Percentiles rank a stretch among this genome's conserved stretches.
phyloP scores from a whole-genome alignment of 768 basidiomycete species.

The Cystofilobasidium macerans region DNA sequence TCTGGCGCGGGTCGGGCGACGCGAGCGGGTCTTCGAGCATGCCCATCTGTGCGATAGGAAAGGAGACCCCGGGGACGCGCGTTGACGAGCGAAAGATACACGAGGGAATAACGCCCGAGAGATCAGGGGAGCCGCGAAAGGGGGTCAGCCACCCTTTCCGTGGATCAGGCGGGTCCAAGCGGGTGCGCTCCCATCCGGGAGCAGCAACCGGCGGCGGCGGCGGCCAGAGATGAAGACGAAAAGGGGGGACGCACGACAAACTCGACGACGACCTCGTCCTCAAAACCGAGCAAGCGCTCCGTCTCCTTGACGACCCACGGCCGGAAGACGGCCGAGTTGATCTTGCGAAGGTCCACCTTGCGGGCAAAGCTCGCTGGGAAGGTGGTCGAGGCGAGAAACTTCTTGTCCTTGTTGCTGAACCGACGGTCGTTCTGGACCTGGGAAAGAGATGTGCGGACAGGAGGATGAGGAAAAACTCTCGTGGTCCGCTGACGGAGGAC shows the following conservation, averaged over 20 bases:
- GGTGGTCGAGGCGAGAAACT: slow-evolving; percentile 76
- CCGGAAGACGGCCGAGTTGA: slow-evolving; percentile 79
- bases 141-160: too few relatives aligned
- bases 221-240: background rate
- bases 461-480: background rate
- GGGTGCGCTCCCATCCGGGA: too few relatives aligned
- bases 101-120: background rate
- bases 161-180: too few relatives aligned
- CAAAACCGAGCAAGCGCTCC: slow-evolving; percentile 77
- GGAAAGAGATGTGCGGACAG: background rate
- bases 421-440: slow-evolving; percentile 57
- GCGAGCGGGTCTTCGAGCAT: slow-evolving; percentile 67
- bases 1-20: slow-evolving; percentile 80
- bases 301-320: slow-evolving; percentile 95
- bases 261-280: slow-evolving; percentile 94
- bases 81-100: background rate
- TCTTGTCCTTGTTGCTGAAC: slow-evolving; percentile 89
- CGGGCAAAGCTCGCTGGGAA: slow-evolving; percentile 81
- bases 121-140: background rate
- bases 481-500: background rate
- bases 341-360: slow-evolving; percentile 94
- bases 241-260: slow-evolving; percentile 49
- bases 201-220: background rate
- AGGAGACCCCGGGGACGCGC: background rate
- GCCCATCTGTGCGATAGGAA: slow-evolving; percentile 47